Base-by-base conservation (phyloP, 2,329 filamentous ascomycete genomes). In the Parasarocladium wereldwijsianum region DNA sequence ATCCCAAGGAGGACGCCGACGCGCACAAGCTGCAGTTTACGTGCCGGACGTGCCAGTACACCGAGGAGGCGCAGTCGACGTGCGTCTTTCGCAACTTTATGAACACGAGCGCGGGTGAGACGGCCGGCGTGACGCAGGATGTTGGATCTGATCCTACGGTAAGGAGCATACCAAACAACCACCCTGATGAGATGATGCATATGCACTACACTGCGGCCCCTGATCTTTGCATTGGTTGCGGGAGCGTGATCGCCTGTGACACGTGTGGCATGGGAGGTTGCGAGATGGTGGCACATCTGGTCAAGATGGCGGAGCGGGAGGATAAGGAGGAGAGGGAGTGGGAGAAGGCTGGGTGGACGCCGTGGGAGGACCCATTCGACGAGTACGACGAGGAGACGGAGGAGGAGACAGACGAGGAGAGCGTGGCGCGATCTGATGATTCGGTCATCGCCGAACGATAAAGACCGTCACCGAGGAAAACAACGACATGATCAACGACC, bases 101-200 rank as follows among this genome's bases (percentile, higher is more conserved):
- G 45, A 84, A 84, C 58, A 92, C 79, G 50, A 80, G 83, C 36
- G 81, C 87, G 16, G 85, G 86, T 47, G 90, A 94, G 59, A 96
- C 87, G 23, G 87, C 90, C 35, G 90, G 92, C 59, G 87, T 96
- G 46, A 94, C 87, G 37, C 84, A 93, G 57, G 92, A 98, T 60
- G 86, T 98, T 47, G 84, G 79, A 50, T 86, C 83, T 49, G 90
- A 98, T 70, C 90, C 90, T 58, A 98, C 92, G 75, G 87, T 98
- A 78, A 71, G 87, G 93, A 50, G 57, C 19, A 24, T n/a, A n/a
- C n/a, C n/a, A n/a, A n/a, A n/a, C n/a, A n/a, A n/a, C n/a, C n/a
- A 24, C 22, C n/a, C 22, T 24, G 31, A 26, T 32, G 21, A 24
- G 4, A 6, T 15, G 12, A 8, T n/a, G 24, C 31, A 24, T 17